Percentiles rank a stretch among this genome's conserved stretches.
Conservation (phyloP, 1,284 basidiomycete species). For the Austroboletus niveus region DNA sequence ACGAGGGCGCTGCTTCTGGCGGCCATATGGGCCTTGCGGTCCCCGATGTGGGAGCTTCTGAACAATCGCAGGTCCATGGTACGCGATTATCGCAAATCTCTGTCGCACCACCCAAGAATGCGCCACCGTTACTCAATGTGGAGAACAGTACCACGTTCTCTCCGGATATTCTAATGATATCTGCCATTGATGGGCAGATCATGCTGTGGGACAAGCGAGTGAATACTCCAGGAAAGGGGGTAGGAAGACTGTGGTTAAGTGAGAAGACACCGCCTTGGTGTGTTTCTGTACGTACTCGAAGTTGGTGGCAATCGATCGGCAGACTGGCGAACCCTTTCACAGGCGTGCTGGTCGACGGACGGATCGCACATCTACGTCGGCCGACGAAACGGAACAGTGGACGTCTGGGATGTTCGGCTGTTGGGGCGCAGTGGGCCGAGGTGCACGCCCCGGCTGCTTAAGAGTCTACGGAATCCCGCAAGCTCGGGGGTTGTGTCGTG, state of each 20-base stretch:
- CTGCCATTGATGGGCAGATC: constrained; percentile 90
- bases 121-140: constrained; percentile 67
- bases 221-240: constrained; percentile 60
- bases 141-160: constrained; percentile 67
- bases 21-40: constrained; percentile 21
- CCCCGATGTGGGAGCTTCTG: constrained; percentile 27
- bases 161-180: constrained; percentile 84
- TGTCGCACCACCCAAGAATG: constrained; percentile 60
- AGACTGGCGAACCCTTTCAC: constrained; percentile 5
- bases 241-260: constrained; percentile 83
- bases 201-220: constrained; percentile 88
- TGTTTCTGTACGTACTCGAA: constrained; percentile 63
- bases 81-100: constrained; percentile 28
- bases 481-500: constrained; percentile 93
- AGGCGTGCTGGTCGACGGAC: constrained; percentile 94
- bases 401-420: constrained; percentile 91
- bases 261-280: constrained; percentile 96
- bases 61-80: constrained; percentile 25
- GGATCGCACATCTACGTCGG: constrained; percentile 91
- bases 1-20: constrained; percentile 12
- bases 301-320: constrained; percentile 2
- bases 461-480: constrained; percentile 80
- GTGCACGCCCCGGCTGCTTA: constrained; percentile 70
- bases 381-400: constrained; percentile 86
- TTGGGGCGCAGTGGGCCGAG: constrained; percentile 57